Percentiles rank a stretch among this genome's conserved stretches.
Conservation (phyloP, 164 flowering plant species). For the Macadamia tetraphylla region DNA sequence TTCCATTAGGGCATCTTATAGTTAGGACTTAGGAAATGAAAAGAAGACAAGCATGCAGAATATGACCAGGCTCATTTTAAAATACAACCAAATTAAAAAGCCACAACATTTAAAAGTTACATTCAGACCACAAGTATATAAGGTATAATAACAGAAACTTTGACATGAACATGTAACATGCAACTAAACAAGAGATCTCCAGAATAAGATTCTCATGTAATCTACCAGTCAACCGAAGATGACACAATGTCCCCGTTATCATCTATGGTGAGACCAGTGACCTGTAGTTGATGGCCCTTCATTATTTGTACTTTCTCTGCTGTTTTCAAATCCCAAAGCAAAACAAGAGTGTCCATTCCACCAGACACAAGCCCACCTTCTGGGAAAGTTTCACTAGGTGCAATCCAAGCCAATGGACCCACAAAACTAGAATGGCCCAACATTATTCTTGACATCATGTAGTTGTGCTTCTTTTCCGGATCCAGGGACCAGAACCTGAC, state of each 20-base stretch:
- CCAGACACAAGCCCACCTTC: conserved; percentile 91
- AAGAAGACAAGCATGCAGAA: neutral
- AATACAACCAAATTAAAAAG: neutral
- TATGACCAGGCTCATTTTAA: neutral
- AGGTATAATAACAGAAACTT: no score
- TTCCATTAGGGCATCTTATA: neutral
- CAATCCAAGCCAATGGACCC: conserved; percentile 86
- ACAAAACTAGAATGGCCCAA: conserved; percentile 91
- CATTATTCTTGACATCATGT: conserved; percentile 40
- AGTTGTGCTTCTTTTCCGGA: conserved; percentile 38
- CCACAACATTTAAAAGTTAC: neutral
- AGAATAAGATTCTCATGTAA: neutral
- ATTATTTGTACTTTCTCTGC: conserved; percentile 61
- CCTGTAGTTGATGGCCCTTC: conserved; percentile 83
- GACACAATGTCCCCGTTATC: conserved; percentile 60
- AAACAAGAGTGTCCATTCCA: conserved; percentile 82
- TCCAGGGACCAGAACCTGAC: conserved; percentile 70
- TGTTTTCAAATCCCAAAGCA: conserved; percentile 77
- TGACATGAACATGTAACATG: neutral
- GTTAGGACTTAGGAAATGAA: neutral
- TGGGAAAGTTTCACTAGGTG: conserved; percentile 54
- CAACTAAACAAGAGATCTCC: no score
- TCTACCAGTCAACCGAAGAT: conserved; percentile 77
- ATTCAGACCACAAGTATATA: neutral
- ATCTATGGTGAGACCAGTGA: conserved; percentile 72